Evolutionary conservation across 805 yeast species (phyloP).

Genomic region (Teunomyces atbi): DNA sequence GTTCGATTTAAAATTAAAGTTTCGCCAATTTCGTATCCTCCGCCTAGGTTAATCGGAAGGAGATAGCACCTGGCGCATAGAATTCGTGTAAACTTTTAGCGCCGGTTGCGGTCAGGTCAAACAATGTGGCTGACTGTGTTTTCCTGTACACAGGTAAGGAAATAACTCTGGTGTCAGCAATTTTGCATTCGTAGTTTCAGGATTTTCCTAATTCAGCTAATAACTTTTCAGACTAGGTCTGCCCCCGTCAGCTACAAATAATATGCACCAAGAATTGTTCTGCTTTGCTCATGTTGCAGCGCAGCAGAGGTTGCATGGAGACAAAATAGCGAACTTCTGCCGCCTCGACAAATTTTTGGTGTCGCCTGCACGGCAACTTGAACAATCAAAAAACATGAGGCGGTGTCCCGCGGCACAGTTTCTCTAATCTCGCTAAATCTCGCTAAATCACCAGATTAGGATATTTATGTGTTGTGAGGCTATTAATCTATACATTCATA

Average conservation of each 20-base stretch:
- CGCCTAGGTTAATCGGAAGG: neutral
- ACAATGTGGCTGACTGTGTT: neutral
- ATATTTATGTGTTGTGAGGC: neutral
- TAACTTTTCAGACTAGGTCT: neutral
- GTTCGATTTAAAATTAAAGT: neutral
- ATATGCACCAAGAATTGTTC: neutral
- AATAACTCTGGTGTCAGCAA: neutral
- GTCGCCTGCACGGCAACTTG: neutral
- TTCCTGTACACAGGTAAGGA: neutral
- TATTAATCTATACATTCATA: slow-evolving; percentile 2
- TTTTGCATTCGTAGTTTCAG: neutral
- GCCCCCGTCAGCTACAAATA: neutral
- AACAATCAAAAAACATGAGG: neutral
- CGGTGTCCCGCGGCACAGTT: neutral
- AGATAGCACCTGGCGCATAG: slow-evolving; percentile 1
- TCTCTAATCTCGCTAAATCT: slow-evolving; percentile 5
- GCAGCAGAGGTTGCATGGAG: neutral
- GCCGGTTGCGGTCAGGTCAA: neutral
- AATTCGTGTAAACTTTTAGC: neutral
- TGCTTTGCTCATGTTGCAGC: neutral
- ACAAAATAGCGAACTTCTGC: no score
- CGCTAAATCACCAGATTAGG: neutral
- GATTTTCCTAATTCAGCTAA: neutral
- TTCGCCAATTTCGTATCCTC: slow-evolving; percentile 1
- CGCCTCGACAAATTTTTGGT: neutral